Base-by-base conservation (phyloP, 83 land plant species). In the Larix sibirica region DNA sequence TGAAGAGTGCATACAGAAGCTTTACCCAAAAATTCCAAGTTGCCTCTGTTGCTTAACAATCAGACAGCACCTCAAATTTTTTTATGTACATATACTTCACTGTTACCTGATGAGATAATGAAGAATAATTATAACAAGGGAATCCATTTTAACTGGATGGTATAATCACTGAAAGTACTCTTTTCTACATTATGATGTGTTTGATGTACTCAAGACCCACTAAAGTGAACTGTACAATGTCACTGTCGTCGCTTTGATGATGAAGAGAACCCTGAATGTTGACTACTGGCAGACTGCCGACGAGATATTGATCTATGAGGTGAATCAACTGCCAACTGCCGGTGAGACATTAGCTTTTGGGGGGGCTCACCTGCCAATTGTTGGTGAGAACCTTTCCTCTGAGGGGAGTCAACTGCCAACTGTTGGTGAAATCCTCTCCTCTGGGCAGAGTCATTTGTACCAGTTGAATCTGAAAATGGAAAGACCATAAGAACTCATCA, bases 21-120 rank as follows among this genome's bases (percentile, higher is more conserved):
- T 73, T 73, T 73, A 73, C 77, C 77, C 77, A 73, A 73, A 73
- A 20, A 20, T 40, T 73, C 77, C 56, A 17, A 38, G n/a, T 71
- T 71, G 24, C 75, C 75, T 18, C 18, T 18, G 6, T 31, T 69
- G 33, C 74, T 33, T 9, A n/a, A 73, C 77, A 73, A 33, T 16
- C 20, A 8, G 76, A 36, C 76, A 42, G 6, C 17, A 71, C 9
- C 54, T 71, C 36, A 23, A 54, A 42, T 42, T 2, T 7, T 66
- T 42, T 9, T 73, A 73, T 73, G 77, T 73, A 73, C 56, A 73
- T 33, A 23, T 44, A 44, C 54, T 9, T 44, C 47, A 73, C 24
- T 73, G 77, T 20, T 42, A 73, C 77, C 3, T n/a, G 54, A 73
- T n/a, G 54, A 73, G 17, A 73, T 73, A 42, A 73, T 42, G 24